Evolutionary conservation across 2,329 filamentous ascomycete species (phyloP), one percentile per base, ranked within the genome.

Genomic region (Blastomyces parvus): DNA sequence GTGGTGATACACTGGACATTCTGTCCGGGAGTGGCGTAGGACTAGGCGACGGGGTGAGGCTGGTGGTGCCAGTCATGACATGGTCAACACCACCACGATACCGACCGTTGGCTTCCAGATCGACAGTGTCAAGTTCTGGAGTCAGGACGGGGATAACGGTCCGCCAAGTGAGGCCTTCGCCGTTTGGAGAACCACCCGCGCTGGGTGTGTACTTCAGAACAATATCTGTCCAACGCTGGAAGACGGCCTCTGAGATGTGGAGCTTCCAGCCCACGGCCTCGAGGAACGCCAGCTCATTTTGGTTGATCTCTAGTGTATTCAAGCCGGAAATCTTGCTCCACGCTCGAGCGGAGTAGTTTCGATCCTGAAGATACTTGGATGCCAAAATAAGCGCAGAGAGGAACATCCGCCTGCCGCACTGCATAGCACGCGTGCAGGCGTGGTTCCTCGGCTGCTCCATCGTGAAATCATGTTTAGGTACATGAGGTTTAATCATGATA

Each of bases 321-420:
- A 99, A 82, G n/a, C 94, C 94, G 22, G 94, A 97, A 70, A 99
- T 99, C 81, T 96, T 97, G 77, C 93, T 97, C 94, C 94, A 99
- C 52, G 94, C 94, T 63, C 93, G 88, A 59, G 94, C 91, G 17
- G 94, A 97, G 78, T 96, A 99, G 78, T 97, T 99, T 69, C 93
- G 88, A 74, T 99, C 94, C 77, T 99, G 94, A 57, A 99, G 81
- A 74, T 97, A 99, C 80, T 99, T 99, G 44, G 94, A 97, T 1
- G 94, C 94, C 63, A 99, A 82, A 68, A 99, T 97, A 65, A 99
- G 82, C 58, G 93, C 92, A 13, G 94, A 88, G 62, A 99, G 83
- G 74, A 99, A 97, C 93, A 97, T 97, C 71, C 94, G 91, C 66
- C 94, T 89, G 62, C 94, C 94, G 76, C 94, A 97, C 77, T 96